Conservation (phyloP, 352 stramenopile genomes). For the Phytophthora sp. region DNA sequence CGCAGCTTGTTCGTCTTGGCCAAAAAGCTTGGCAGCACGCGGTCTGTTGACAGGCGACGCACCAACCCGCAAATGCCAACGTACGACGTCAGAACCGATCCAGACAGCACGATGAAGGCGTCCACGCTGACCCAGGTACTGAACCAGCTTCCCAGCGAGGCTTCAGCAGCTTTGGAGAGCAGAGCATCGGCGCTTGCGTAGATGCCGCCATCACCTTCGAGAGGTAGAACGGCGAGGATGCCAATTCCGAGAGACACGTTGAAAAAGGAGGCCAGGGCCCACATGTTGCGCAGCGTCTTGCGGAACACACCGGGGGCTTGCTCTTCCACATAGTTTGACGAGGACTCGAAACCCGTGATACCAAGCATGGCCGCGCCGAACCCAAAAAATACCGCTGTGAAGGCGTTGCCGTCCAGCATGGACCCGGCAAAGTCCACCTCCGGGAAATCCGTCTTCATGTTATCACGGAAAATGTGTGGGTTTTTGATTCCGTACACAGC, state of each 20-base stretch:
- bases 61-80: constrained; percentile 77
- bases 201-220: constrained; percentile 53
- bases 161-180: constrained; percentile 61
- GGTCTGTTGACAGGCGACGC: constrained; percentile 74
- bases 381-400: constrained; percentile 70
- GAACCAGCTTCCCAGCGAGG: constrained; percentile 35
- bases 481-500: constrained; percentile 63
- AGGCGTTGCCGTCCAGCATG: constrained; percentile 38
- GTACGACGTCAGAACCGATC: constrained; percentile 85
- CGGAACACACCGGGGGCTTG: constrained; percentile 78
- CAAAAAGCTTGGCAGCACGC: constrained; percentile 56
- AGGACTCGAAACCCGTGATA: constrained; percentile 89
- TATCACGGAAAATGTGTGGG: constrained; percentile 58
- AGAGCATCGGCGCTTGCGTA: constrained; percentile 56
- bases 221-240: constrained; percentile 68
- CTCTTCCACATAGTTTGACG: constrained; percentile 88
- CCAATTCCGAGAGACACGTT: constrained; percentile 74
- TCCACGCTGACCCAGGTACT: constrained; percentile 67
- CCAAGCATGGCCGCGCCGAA: constrained; percentile 79
- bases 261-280: constrained; percentile 71
- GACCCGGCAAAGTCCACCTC: constrained; percentile 57
- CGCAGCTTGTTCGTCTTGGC: constrained; percentile 54
- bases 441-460: constrained; percentile 60
- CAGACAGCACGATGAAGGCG: constrained; percentile 85
- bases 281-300: constrained; percentile 76